Evolutionary conservation across 1,139 yeast species (phyloP).

Genomic region (Debaryomyces sp.): DNA sequence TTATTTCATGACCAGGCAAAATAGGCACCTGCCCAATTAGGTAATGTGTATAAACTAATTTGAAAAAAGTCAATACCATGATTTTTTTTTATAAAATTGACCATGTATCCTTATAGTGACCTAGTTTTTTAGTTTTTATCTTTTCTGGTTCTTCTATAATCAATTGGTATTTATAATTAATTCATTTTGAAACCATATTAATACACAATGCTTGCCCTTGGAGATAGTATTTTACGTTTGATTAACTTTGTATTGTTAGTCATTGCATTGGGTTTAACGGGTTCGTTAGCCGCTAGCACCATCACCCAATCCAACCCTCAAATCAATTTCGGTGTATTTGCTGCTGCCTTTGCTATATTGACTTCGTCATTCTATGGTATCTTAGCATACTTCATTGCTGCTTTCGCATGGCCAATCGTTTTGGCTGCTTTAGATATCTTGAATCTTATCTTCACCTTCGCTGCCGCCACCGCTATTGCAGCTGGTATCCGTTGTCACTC

Average conservation of each 20-base stretch:
- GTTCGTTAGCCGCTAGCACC: constrained; percentile 77
- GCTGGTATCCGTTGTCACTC: constrained; percentile 87
- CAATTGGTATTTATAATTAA: constrained; percentile 7
- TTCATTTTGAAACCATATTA: constrained; percentile 3
- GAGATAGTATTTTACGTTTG: constrained; percentile 74
- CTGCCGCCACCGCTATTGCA: constrained; percentile 94
- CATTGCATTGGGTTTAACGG: constrained; percentile 82
- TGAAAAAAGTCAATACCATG: constrained; percentile 8
- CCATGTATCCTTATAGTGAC: constrained; percentile 4
- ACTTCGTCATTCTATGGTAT: constrained; percentile 82
- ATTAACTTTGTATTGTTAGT: constrained; percentile 75
- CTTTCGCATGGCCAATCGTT: constrained; percentile 85
- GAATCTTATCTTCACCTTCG: constrained; percentile 87
- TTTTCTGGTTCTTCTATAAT: constrained; percentile 3
- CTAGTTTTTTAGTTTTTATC: neutral
- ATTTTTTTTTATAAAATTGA: constrained; percentile 7
- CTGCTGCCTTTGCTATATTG: constrained; percentile 82
- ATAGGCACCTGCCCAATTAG: constrained; percentile 7
- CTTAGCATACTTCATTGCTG: constrained; percentile 73
- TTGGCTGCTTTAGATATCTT: constrained; percentile 77
- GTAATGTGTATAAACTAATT: constrained; percentile 6
- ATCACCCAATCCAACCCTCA: constrained; percentile 63
- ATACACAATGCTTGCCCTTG: constrained; percentile 57
- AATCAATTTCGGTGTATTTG: constrained; percentile 84
- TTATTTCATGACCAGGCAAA: constrained; percentile 9